A percentile compares a stretch with the other conserved stretches of the same genome.
Evolutionary conservation across 2,329 filamentous ascomycete species (phyloP).

Genomic region (Metarhizium guizhouense): DNA sequence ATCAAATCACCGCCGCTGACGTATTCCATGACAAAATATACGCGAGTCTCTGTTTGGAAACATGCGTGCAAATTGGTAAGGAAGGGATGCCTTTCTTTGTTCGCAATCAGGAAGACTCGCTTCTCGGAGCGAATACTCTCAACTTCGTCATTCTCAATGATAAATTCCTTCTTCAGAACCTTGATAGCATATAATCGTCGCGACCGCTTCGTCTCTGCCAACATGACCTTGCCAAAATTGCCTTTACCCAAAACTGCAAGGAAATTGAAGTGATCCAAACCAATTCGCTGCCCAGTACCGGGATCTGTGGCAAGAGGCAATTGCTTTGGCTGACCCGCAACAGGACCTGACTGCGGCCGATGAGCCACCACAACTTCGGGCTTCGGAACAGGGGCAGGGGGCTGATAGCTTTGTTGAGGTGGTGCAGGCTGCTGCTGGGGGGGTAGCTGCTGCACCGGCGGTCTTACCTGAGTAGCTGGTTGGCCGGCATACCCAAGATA

Average conservation of each 20-base stretch:
- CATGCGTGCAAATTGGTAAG: constrained; percentile 90
- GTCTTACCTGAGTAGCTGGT: constrained; percentile 21
- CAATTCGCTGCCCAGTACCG: constrained; percentile 76
- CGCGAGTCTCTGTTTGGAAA: constrained; percentile 96
- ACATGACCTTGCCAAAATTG: constrained; percentile 99
- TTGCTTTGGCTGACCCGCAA: constrained; percentile 40
- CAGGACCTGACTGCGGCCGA: constrained; percentile 19
- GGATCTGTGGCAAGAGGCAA: constrained; percentile 62
- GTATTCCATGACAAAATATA: constrained; percentile 99
- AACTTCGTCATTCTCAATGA: constrained; percentile 98
- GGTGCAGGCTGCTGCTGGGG: constrained; percentile 18
- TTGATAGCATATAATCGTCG: constrained; percentile 97
- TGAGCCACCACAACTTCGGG: constrained; percentile 25
- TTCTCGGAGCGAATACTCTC: constrained; percentile 97
- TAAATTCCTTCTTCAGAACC: constrained; percentile 98
- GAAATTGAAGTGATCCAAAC: constrained; percentile 98
- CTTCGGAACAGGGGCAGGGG: constrained; percentile 25
- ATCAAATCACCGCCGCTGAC: constrained; percentile 97
- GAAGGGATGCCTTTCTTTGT: constrained; percentile 95
- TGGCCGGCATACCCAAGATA: constrained; percentile 49
- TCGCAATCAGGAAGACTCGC: constrained; percentile 91
- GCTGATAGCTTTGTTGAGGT: constrained; percentile 27
- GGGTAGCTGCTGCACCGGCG: constrained; percentile 16
- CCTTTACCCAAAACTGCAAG: constrained; percentile 95
- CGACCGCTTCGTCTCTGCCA: constrained; percentile 90